These are phyloP conservation scores for Aschersonia sp. DNA, from an alignment of 2,329 filamentous ascomycete species.

Conservation along the genomic window DNA sequence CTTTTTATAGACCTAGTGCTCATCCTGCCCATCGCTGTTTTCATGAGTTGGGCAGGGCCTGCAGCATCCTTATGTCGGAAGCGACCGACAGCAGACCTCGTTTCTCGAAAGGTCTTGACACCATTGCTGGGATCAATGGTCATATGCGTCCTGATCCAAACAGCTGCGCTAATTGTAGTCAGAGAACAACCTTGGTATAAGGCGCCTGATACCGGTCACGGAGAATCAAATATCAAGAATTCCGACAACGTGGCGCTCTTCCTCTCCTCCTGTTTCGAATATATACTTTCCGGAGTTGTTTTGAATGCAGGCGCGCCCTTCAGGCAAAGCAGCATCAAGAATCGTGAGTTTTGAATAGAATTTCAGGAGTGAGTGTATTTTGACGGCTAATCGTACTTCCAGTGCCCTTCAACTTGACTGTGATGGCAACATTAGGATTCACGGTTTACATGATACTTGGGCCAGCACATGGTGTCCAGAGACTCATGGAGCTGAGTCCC, in stretches of 20 bases:
- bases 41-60: conserved; percentile 95
- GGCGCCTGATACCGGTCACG: conserved; percentile 59
- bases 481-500: conserved; percentile 73
- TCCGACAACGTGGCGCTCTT: conserved; percentile 91
- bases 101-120: conserved; percentile 81
- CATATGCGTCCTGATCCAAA: conserved; percentile 66
- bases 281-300: conserved; percentile 79
- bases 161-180: conserved; percentile 59
- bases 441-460: conserved; percentile 69
- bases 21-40: conserved; percentile 91
- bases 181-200: conserved; percentile 73
- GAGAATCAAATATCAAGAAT: conserved; percentile 77
- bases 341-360: conserved; percentile 41
- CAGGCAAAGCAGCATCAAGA: conserved; percentile 62
- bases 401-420: conserved; percentile 76
- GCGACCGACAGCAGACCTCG: conserved; percentile 79
- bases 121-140: conserved; percentile 80
- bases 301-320: conserved; percentile 88
- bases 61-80: conserved; percentile 66
- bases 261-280: conserved; percentile 83
- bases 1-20: conserved; percentile 87
- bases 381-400: not conserved
- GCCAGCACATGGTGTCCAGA: conserved; percentile 52
- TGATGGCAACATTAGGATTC: conserved; percentile 51
- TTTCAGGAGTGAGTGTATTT: not conserved